Evolutionary conservation across 192 early-diverging fungal genomes (phyloP), one percentile per base, ranked within the genome.

Genomic region (Bifiguratus adelaidae): DNA sequence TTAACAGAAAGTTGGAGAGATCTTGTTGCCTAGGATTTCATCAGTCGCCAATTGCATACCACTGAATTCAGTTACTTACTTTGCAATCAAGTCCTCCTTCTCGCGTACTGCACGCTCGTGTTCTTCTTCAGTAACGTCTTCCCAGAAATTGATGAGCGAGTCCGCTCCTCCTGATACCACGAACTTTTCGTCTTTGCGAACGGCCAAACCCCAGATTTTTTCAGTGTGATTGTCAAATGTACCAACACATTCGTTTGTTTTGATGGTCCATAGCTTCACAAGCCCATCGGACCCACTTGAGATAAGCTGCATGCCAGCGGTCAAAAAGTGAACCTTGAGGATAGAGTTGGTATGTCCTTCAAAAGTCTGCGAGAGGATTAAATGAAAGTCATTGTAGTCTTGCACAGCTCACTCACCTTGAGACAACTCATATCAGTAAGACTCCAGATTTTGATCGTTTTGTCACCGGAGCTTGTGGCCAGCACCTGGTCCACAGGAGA

Each of bases 261-360:
- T 86, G 55, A 94, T 88, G 19, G 81, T 94, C 96, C 96, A 99
- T 22, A 99, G 60, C 65, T 99, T 99, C 40, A 96, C 66, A 32
- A 99, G 73, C 13, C 92, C 93, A 52, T 99, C 96, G 0, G 88
- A 87, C 7, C 89, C 92, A 21, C 72, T 74, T 13, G 86, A 91
- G 15, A 91, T 60, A 25, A 99, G 57, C 59, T 99, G 96, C 36
- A 83, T 74, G 13, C 96, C 96, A 6, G 74, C 68, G 4, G 89
- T 82, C 41, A 96, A 41, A 56, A 97, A 99, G 22, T 73, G 70
- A 4, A 88, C 72, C 52, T 82, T 78, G 15, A 99, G 74, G 8
- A 96, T 91, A 3, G 91, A 88, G 67, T 92, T 97, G n/a, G 91
- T 83, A 55, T 99, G 96, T 0, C 96, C 94, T 52, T 99, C 94